phyloP scores from a whole-genome alignment of 352 stramenopile genomes.

The Phytopythium cucurbitacearum region DNA sequence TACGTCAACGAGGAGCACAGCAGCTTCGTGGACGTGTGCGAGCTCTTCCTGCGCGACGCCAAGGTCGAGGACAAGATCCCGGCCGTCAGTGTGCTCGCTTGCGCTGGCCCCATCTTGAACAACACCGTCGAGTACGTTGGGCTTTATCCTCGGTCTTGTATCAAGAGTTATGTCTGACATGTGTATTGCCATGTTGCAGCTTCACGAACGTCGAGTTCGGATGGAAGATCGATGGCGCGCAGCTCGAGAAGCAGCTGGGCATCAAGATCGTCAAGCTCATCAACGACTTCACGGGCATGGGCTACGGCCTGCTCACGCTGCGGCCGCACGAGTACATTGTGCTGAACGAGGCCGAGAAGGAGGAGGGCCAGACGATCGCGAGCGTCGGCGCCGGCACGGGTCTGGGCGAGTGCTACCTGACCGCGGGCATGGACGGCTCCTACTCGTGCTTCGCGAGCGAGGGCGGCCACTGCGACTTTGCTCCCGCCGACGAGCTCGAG shows the following conservation, averaged over 20 bases:
- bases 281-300: conserved; percentile 96
- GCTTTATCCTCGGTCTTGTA: too few species aligned
- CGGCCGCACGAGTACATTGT: conserved; percentile 88
- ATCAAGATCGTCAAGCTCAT: conserved; percentile 91
- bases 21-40: conserved; percentile 83
- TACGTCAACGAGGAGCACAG: conserved; percentile 55
- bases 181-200: background rate
- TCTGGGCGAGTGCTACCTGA: conserved; percentile 95
- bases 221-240: conserved; percentile 83
- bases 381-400: conserved; percentile 95
- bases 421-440: conserved; percentile 60
- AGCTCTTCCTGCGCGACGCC: conserved; percentile 90
- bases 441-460: conserved; percentile 92
- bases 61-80: conserved; percentile 62
- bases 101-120: conserved; percentile 73
- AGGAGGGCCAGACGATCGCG: conserved; percentile 85
- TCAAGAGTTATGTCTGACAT: too few species aligned
- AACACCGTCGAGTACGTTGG: conserved; percentile 66
- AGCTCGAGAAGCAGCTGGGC: conserved; percentile 62
- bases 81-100: conserved; percentile 61
- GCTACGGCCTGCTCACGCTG: conserved; percentile 95
- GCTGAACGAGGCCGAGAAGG: conserved; percentile 64
- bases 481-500: conserved; percentile 83
- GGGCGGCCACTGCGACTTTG: conserved; percentile 95
- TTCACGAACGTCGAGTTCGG: conserved; percentile 93